Conservation (phyloP, 2,329 filamentous ascomycete genomes). For the Aspergillus novofumigatus region DNA sequence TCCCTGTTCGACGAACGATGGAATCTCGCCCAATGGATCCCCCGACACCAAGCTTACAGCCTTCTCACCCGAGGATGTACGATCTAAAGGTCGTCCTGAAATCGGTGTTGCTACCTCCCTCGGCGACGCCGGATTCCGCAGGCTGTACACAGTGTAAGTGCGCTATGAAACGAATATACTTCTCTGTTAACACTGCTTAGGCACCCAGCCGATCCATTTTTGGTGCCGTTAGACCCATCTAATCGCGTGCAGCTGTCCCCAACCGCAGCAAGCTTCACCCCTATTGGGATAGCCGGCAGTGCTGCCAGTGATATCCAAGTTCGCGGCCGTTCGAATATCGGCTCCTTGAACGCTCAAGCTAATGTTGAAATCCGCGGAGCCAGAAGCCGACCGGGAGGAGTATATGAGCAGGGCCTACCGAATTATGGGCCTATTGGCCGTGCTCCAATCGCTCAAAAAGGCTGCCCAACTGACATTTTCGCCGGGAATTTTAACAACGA, state of each 20-base stretch:
- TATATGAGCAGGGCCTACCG: conserved; percentile 10
- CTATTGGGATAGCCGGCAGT: conserved; percentile 33
- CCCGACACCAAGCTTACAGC: conserved; percentile 61
- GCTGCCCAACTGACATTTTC: conserved; percentile 8
- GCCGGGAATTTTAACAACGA: conserved; percentile 22
- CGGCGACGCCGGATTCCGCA: conserved; percentile 13
- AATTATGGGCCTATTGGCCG: conserved; percentile 23
- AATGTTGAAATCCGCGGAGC: conserved; percentile 13
- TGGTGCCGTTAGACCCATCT: conserved; percentile 15
- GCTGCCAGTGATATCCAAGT: conserved; percentile 6
- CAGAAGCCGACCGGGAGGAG: conserved; percentile 4
- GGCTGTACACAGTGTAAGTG: conserved; percentile 22
- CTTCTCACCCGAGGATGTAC: conserved; percentile 59
- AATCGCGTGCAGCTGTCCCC: conserved; percentile 52
- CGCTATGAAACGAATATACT: not conserved
- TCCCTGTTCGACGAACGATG: conserved; percentile 42
- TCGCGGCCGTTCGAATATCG: conserved; percentile 11
- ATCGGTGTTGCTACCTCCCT: conserved; percentile 12
- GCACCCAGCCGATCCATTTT: conserved; percentile 28
- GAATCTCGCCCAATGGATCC: conserved; percentile 58
- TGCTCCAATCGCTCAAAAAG: conserved; percentile 9
- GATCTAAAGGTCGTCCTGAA: conserved; percentile 34
- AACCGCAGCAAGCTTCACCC: conserved; percentile 60
- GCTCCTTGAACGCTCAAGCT: conserved; percentile 19
- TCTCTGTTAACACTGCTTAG: conserved; percentile 9